Evolutionary conservation across 352 stramenopile genomes (phyloP).

Genomic region (Phytophthora niederhauseri): DNA sequence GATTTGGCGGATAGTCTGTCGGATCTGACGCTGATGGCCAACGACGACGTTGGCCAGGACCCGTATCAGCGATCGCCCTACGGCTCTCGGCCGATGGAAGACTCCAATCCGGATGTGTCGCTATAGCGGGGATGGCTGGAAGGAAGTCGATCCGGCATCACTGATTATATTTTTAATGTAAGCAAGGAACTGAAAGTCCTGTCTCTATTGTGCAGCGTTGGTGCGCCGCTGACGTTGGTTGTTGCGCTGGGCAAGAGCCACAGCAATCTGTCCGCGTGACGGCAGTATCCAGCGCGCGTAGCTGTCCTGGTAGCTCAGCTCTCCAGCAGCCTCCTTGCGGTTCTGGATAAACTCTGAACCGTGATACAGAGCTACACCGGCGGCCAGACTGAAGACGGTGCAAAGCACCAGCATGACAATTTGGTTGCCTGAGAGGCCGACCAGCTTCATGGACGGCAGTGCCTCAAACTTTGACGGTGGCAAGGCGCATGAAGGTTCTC

Average conservation of each 20-base stretch:
- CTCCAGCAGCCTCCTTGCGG: slow-evolving; percentile 42
- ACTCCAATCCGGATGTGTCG: slow-evolving; percentile 42
- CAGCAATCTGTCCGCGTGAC: slow-evolving; percentile 64
- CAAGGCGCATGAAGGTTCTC: slow-evolving; percentile 45
- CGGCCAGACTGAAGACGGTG: slow-evolving; percentile 37
- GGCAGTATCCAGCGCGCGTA: slow-evolving; percentile 73
- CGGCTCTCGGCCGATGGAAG: slow-evolving; percentile 31
- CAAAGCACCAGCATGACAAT: slow-evolving; percentile 49
- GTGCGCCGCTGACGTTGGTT: slow-evolving; percentile 14
- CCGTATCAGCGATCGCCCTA: slow-evolving; percentile 41
- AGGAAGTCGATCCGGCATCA: neutral
- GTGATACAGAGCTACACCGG: slow-evolving; percentile 52
- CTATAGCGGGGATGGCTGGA: slow-evolving; percentile 24
- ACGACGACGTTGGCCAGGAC: slow-evolving; percentile 37
- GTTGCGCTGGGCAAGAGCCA: slow-evolving; percentile 38
- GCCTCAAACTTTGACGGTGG: slow-evolving; percentile 35
- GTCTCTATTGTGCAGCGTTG: slow-evolving; percentile 22
- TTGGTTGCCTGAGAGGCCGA: slow-evolving; percentile 47
- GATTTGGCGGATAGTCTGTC: slow-evolving; percentile 56
- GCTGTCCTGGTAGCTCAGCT: slow-evolving; percentile 58
- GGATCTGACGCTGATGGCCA: slow-evolving; percentile 55
- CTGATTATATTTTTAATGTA: slow-evolving; percentile 48
- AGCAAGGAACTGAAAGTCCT: slow-evolving; percentile 21
- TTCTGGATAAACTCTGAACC: slow-evolving; percentile 54
- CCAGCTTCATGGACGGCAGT: slow-evolving; percentile 43